These are phyloP conservation scores for Bjerkandera adusta DNA, from an alignment of 1,284 basidiomycete genomes.

Conservation along the genomic window DNA sequence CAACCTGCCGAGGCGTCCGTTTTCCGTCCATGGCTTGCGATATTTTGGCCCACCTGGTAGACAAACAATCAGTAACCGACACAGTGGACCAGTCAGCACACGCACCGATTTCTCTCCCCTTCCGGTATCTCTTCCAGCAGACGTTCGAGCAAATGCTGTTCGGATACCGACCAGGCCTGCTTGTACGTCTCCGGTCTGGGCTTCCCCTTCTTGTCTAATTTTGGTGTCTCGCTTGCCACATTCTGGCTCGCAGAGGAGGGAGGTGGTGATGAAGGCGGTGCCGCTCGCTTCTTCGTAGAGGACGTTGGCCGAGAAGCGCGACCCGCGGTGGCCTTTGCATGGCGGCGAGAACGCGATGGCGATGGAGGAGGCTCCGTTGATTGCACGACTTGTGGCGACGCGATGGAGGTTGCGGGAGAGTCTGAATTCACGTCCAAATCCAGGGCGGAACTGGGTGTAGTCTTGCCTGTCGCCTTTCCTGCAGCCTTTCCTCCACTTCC, in stretches of 20 bases:
- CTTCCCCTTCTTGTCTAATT: constrained; percentile 27
- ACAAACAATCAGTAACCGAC: not conserved
- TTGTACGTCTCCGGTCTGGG: constrained; percentile 71
- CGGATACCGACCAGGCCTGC: constrained; percentile 68
- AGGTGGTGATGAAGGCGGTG: constrained; percentile 2
- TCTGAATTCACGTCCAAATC: constrained; percentile 21
- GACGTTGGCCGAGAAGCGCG: not conserved
- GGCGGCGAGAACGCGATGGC: not conserved
- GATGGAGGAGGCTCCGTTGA: constrained; percentile 2
- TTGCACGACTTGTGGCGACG: constrained; percentile 13
- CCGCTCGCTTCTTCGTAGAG: constrained; percentile 2
- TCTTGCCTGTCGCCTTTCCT: not conserved
- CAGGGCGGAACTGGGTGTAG: constrained; percentile 3
- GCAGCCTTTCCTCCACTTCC: constrained; percentile 2
- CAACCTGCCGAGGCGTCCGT: constrained; percentile 77
- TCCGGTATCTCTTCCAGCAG: constrained; percentile 72
- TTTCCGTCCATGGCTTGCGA: constrained; percentile 74
- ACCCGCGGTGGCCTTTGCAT: not conserved
- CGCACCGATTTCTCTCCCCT: constrained; percentile 70
- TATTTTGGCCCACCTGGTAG: constrained; percentile 72
- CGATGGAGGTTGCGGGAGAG: constrained; percentile 19
- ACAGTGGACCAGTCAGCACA: constrained; percentile 11
- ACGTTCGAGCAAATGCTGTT: constrained; percentile 72
- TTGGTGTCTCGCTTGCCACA: constrained; percentile 11
- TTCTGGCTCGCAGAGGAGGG: not conserved